Base-by-base conservation (phyloP, 192 early-diverging fungal genomes). In the Entomortierella chlamydospora region DNA sequence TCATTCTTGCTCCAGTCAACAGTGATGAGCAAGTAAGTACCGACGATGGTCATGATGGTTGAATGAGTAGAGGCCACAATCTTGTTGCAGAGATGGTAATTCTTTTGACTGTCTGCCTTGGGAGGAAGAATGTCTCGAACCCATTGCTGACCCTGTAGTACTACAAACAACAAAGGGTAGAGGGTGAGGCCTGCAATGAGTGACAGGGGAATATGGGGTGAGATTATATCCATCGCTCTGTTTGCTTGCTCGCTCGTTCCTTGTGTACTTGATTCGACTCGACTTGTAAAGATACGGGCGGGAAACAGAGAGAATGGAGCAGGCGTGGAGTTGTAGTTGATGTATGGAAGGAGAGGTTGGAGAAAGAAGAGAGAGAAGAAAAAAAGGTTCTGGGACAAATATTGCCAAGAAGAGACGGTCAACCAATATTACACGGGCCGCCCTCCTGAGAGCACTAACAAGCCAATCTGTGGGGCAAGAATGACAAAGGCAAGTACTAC, bases 1-100 rank as follows among this genome's bases (percentile, higher is more conserved):
- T 79, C 76, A 52, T 79, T 79, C 68, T 70, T 70, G 57, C 57
- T 37, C 76, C 76, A 79, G 63, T 79, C 76, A 2, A 79, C 68
- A 15, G 68, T 34, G 37, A 70, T 20, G 28, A 79, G 63, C 30
- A 79, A 57, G 52, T 79, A 79, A 2, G 57, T 33, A 8, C 76
- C 76, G 10, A 61, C 58, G 41, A 50, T 29, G 42, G 76, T 79
- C 76, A 79, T 79, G 50, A 79, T 70, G 56, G 76, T 79, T 6
- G 76, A 79, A 42, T 79, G 76, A 18, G 65, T 50, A 22, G 76
- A 79, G 68, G 76, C 76, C 4, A 79, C 76, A 34, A 79, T 70
- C 76, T 70, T 79, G 76, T 79, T 79, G 62, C 57, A 70, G 51
- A 79, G 68, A 61, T 79, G 68, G 56, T 79, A 79, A 4, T 50